These are phyloP conservation scores for Geotrichum restrictum DNA, from an alignment of 1,139 yeast species.

Conservation along the genomic window DNA sequence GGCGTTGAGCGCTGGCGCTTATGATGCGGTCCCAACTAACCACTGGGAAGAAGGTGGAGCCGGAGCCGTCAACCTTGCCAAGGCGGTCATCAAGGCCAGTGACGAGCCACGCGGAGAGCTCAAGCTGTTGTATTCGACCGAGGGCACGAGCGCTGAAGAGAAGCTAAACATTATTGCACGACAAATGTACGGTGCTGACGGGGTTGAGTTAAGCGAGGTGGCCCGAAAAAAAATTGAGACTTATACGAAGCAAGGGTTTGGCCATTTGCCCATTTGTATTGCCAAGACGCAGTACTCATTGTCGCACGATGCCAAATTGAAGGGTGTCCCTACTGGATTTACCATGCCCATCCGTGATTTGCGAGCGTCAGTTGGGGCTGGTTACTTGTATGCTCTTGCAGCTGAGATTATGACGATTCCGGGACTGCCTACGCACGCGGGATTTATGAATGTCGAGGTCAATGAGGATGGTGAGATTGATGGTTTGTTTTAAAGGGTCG, in stretches of 20 bases:
- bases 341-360: conserved; percentile 91
- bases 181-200: conserved; percentile 92
- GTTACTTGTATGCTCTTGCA: conserved; percentile 92
- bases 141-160: conserved; percentile 68
- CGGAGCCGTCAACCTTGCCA: conserved; percentile 86
- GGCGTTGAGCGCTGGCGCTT: conserved; percentile 87
- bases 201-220: conserved; percentile 78
- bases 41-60: conserved; percentile 98
- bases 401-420: conserved; percentile 98
- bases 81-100: conserved; percentile 71
- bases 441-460: conserved; percentile 95
- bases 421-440: conserved; percentile 94
- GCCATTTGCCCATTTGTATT: conserved; percentile 87
- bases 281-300: conserved; percentile 97
- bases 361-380: conserved; percentile 93
- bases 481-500: conserved; percentile 65
- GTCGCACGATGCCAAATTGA: conserved; percentile 86
- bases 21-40: conserved; percentile 87
- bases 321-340: conserved; percentile 96
- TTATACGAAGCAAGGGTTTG: conserved; percentile 87
- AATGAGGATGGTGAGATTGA: conserved; percentile 89
- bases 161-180: conserved; percentile 80
- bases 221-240: conserved; percentile 81
- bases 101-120: conserved; percentile 50
- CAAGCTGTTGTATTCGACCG: conserved; percentile 69